Evolutionary conservation across 768 basidiomycete species (phyloP).

Genomic region (Cubamyces sp.): DNA sequence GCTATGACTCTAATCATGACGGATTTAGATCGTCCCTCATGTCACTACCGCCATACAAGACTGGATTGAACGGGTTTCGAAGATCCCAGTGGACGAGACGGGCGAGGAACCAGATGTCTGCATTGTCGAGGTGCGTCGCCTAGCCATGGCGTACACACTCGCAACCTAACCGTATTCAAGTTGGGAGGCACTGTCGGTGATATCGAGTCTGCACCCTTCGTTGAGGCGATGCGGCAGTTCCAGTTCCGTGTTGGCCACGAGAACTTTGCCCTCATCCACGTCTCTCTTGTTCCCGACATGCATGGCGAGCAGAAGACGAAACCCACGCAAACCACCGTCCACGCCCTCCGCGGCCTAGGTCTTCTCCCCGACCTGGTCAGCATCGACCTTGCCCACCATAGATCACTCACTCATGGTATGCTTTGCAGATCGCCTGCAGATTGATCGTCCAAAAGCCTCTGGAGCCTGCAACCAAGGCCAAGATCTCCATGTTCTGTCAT

Average conservation of each 20-base stretch:
- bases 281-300: conserved; percentile 97
- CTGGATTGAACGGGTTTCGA: conserved; percentile 95
- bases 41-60: conserved; percentile 97
- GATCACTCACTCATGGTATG: background rate
- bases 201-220: conserved; percentile 97
- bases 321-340: conserved; percentile 96
- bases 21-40: conserved; percentile 84
- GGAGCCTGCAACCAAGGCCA: conserved; percentile 85
- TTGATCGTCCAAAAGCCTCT: conserved; percentile 79
- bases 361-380: conserved; percentile 89
- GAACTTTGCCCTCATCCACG: conserved; percentile 96
- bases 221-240: conserved; percentile 99
- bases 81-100: conserved; percentile 93
- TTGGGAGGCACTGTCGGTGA: conserved; percentile 98
- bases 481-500: conserved; percentile 99
- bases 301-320: conserved; percentile 99
- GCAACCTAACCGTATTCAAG: conserved; percentile 43
- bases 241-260: conserved; percentile 97
- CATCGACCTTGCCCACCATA: conserved; percentile 7
- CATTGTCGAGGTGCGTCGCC: conserved; percentile 80
- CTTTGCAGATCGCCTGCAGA: conserved; percentile 86
- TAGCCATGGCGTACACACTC: background rate
- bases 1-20: conserved; percentile 1
- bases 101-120: conserved; percentile 94
- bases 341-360: conserved; percentile 90